Conservation (phyloP, 2,329 filamentous ascomycete species). For the Aspergillus clavatus region DNA sequence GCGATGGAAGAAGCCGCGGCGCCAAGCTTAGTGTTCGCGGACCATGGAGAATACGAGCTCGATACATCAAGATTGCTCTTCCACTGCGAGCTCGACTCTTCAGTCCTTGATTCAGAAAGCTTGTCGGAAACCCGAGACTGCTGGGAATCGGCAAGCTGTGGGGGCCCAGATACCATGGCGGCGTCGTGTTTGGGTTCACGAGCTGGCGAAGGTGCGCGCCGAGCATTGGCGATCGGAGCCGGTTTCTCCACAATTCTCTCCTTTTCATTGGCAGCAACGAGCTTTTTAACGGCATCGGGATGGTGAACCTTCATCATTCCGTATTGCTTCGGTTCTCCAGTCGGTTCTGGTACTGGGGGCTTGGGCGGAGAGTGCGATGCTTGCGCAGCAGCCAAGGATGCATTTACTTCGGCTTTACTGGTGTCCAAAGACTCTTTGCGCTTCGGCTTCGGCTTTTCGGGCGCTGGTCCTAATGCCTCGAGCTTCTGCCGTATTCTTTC, state of each 20-base stretch:
- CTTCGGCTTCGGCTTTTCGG: slow-evolving; percentile 32
- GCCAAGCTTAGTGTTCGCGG: slow-evolving; percentile 31
- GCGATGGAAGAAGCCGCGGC: slow-evolving; percentile 32
- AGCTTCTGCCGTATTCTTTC: slow-evolving; percentile 56
- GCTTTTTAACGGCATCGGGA: slow-evolving; percentile 49
- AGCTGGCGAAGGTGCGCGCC: slow-evolving; percentile 29
- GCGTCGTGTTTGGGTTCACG: slow-evolving; percentile 26
- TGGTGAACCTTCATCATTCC: slow-evolving; percentile 60
- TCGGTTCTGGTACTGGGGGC: slow-evolving; percentile 54
- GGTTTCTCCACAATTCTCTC: slow-evolving; percentile 34
- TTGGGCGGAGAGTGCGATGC: slow-evolving; percentile 52
- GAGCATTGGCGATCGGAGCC: slow-evolving; percentile 17
- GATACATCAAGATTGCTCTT: slow-evolving; percentile 35
- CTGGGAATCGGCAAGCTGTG: slow-evolving; percentile 19
- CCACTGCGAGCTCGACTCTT: slow-evolving; percentile 36
- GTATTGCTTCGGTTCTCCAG: slow-evolving; percentile 55
- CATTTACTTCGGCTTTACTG: slow-evolving; percentile 21
- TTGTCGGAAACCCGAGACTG: slow-evolving; percentile 17
- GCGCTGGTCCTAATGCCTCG: slow-evolving; percentile 47
- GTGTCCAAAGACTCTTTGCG: slow-evolving; percentile 24
- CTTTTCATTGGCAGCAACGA: slow-evolving; percentile 34
- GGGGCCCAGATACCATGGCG: slow-evolving; percentile 31
- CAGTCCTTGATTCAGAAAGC: slow-evolving; percentile 22
- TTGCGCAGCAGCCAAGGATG: slow-evolving; percentile 23
- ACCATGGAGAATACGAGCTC: slow-evolving; percentile 36